Conservation (phyloP, 306 rosid genomes). For the Quercus robur region DNA sequence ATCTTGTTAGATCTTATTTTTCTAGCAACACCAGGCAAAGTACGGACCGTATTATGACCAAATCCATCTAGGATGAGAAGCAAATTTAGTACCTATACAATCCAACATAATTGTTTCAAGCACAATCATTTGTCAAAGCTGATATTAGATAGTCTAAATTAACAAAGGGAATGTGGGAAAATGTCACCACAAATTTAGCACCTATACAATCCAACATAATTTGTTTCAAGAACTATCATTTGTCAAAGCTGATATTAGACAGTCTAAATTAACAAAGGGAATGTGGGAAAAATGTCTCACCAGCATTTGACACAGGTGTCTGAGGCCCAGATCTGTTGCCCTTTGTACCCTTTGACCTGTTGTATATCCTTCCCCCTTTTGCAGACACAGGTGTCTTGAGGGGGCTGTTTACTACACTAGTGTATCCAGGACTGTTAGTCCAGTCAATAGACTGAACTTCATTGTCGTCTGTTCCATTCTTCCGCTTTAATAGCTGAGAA, state of each 20-base stretch:
- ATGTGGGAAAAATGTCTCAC: slow-evolving; percentile 33
- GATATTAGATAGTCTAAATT: slow-evolving; percentile 8
- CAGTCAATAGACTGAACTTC: slow-evolving; percentile 49
- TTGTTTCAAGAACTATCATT: slow-evolving; percentile 19
- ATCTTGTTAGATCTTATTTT: slow-evolving; percentile 11
- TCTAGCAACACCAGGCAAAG: neutral
- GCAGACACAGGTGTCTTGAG: slow-evolving; percentile 74
- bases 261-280: neutral
- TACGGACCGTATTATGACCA: neutral
- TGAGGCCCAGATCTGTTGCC: slow-evolving; percentile 67
- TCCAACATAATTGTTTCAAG: slow-evolving; percentile 14
- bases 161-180: neutral
- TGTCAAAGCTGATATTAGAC: slow-evolving; percentile 6
- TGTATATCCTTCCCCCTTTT: slow-evolving; percentile 73
- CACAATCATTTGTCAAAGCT: slow-evolving; percentile 13
- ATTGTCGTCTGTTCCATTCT: slow-evolving; percentile 37
- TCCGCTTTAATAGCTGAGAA: slow-evolving; percentile 68
- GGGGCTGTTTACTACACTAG: slow-evolving; percentile 41
- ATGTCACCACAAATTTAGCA: neutral
- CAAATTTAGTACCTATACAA: neutral
- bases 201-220: neutral
- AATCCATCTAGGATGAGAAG: neutral
- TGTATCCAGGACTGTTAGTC: slow-evolving; percentile 54
- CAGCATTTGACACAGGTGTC: slow-evolving; percentile 74
- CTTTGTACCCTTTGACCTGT: slow-evolving; percentile 62